These are phyloP conservation scores for Gamsiella multidivaricata DNA, from an alignment of 192 early-diverging fungal genomes.

Conservation along the genomic window DNA sequence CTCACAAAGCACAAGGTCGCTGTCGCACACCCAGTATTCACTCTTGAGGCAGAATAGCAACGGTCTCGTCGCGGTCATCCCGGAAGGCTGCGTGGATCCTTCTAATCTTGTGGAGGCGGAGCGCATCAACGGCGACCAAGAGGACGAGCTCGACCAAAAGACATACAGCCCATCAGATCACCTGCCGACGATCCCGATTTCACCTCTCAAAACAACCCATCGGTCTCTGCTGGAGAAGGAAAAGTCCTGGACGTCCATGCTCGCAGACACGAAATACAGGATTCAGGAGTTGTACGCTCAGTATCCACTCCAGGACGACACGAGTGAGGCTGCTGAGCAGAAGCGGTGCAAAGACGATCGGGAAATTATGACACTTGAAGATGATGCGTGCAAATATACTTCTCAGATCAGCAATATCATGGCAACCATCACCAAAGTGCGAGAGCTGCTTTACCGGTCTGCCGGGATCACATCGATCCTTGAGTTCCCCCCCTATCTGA, in stretches of 20 bases:
- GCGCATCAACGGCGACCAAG: slow-evolving; percentile 55
- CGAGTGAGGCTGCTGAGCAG: slow-evolving; percentile 8
- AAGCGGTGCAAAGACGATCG: background rate
- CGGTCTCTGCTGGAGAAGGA: slow-evolving; percentile 60
- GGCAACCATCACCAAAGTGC: slow-evolving; percentile 57
- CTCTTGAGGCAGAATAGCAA: slow-evolving; percentile 24
- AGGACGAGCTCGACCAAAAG: slow-evolving; percentile 32
- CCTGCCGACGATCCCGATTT: slow-evolving; percentile 64
- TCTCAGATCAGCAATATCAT: slow-evolving; percentile 54
- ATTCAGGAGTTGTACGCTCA: slow-evolving; percentile 27
- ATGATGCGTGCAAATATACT: slow-evolving; percentile 55
- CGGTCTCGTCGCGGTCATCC: slow-evolving; percentile 46
- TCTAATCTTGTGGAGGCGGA: slow-evolving; percentile 61
- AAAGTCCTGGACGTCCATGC: slow-evolving; percentile 40
- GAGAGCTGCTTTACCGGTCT: slow-evolving; percentile 61
- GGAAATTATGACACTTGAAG: slow-evolving; percentile 30
- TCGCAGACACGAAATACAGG: slow-evolving; percentile 21
- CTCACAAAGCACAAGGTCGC: slow-evolving; percentile 22
- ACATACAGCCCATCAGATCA: slow-evolving; percentile 51
- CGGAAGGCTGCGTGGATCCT: slow-evolving; percentile 66
- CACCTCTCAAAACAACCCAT: slow-evolving; percentile 59
- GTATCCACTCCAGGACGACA: slow-evolving; percentile 10
- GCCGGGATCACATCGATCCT: slow-evolving; percentile 61
- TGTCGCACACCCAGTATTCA: slow-evolving; percentile 25
- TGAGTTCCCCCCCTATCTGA: slow-evolving; percentile 67